phyloP scores from a whole-genome alignment of 306 rosid genomes.

The Pterocarpus santalinus region DNA sequence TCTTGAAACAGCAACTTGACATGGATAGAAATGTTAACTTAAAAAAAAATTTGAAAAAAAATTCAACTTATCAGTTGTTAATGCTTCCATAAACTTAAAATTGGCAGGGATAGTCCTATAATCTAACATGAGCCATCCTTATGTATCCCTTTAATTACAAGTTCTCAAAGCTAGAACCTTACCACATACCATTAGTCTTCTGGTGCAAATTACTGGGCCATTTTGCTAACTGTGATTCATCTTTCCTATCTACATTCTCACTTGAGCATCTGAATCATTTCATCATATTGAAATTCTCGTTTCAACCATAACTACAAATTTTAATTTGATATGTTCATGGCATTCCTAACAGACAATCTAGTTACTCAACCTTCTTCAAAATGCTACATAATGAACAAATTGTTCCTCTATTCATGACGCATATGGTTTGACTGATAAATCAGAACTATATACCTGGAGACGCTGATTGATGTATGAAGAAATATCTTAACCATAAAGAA shows the following conservation, averaged over 20 bases:
- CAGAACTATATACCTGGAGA: conserved; percentile 61
- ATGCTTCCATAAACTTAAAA: conserved; percentile 29
- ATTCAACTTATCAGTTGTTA: background rate
- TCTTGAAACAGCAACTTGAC: conserved; percentile 34
- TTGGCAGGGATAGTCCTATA: conserved; percentile 33
- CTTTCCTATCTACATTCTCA: background rate
- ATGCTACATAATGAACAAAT: conserved; percentile 16
- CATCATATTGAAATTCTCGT: conserved; percentile 6
- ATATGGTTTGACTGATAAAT: conserved; percentile 16
- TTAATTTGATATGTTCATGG: conserved; percentile 1
- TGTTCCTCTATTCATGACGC: conserved; percentile 26
- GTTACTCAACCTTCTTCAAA: conserved; percentile 19
- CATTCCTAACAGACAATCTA: conserved; percentile 24
- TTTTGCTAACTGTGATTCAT: background rate
- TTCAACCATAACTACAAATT: background rate
- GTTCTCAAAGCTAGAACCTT: conserved; percentile 24
- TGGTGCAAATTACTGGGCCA: conserved; percentile 13
- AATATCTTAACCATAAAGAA: conserved; percentile 57
- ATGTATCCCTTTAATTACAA: conserved; percentile 22
- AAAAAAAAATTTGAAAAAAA: background rate
- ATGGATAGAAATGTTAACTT: background rate
- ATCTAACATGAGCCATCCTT: background rate
- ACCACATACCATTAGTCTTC: conserved; percentile 1
- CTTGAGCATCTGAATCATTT: conserved; percentile 33
- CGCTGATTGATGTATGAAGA: conserved; percentile 56